Evolutionary conservation across 345 rosid genomes (phyloP).

Genomic region (Gossypium arboreum): DNA sequence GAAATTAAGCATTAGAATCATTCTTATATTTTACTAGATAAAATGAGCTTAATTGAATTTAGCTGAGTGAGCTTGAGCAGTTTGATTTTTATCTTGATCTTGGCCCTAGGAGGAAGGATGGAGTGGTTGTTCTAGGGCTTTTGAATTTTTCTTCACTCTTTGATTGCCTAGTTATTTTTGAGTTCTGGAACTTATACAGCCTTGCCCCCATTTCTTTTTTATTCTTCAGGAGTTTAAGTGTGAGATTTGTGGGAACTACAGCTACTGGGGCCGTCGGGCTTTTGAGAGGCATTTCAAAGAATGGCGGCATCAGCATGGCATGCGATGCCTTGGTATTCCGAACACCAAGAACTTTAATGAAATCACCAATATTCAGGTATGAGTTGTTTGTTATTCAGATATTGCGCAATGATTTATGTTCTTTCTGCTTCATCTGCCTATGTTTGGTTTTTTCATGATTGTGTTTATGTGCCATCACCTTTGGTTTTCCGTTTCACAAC

Average conservation of each 20-base stretch:
- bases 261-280: slow-evolving; percentile 99
- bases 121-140: background rate
- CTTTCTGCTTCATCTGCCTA: background rate
- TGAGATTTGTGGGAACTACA: slow-evolving; percentile 89
- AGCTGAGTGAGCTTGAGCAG: background rate
- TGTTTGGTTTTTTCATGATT: background rate
- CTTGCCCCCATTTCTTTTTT: background rate
- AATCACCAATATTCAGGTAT: slow-evolving; percentile 84
- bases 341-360: slow-evolving; percentile 98
- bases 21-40: background rate
- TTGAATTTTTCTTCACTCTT: background rate
- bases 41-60: background rate
- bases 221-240: slow-evolving; percentile 78
- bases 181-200: background rate
- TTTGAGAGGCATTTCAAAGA: slow-evolving; percentile 98
- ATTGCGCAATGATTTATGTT: background rate
- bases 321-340: slow-evolving; percentile 98
- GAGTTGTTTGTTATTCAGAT: background rate
- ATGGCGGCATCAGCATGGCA: slow-evolving; percentile 98
- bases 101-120: background rate
- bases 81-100: background rate
- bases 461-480: background rate
- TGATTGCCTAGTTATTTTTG: background rate
- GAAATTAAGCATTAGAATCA: background rate
- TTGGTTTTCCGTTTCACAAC: background rate